phyloP scores from a whole-genome alignment of 2,329 filamentous ascomycete genomes.

The Aspergillus luchuensis region DNA sequence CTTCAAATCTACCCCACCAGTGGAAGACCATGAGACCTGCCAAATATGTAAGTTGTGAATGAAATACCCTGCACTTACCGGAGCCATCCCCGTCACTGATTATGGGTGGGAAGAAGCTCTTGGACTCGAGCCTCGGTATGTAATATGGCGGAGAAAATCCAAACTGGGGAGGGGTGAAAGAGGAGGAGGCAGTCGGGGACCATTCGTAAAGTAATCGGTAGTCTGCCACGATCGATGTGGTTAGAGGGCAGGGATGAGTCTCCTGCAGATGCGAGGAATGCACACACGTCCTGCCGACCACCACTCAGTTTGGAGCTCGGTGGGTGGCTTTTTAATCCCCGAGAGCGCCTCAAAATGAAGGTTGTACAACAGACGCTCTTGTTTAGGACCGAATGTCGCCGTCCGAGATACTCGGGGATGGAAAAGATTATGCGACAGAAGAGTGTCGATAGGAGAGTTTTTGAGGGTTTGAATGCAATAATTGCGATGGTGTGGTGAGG shows the following conservation, averaged over 20 bases:
- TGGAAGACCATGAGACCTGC: too few relatives aligned
- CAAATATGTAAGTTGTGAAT: too few relatives aligned
- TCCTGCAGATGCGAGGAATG: conserved; percentile 1
- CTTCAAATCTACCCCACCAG: too few relatives aligned
- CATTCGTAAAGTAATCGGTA: too few relatives aligned
- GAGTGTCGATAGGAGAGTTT: not conserved
- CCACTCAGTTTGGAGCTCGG: not conserved
- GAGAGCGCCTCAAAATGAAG: not conserved
- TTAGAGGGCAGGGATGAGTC: conserved; percentile 13
- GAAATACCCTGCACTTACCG: too few relatives aligned
- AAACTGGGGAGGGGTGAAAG: too few relatives aligned
- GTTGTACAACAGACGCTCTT: not conserved
- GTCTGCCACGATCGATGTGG: conserved; percentile 4
- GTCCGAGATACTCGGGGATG: not conserved
- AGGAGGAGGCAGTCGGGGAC: too few relatives aligned
- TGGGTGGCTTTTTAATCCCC: not conserved
- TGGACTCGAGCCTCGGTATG: too few relatives aligned
- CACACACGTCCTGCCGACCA: not conserved
- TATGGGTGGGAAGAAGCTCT: too few relatives aligned
- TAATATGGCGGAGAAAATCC: too few relatives aligned
- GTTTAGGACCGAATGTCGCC: not conserved
- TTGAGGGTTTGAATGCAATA: not conserved
- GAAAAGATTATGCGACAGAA: not conserved
- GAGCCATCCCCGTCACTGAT: too few relatives aligned
- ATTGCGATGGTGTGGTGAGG: not conserved